Evolutionary conservation across 371 early-diverging fungal genomes (phyloP).

Genomic region (Zopfochytrium polystomum): DNA sequence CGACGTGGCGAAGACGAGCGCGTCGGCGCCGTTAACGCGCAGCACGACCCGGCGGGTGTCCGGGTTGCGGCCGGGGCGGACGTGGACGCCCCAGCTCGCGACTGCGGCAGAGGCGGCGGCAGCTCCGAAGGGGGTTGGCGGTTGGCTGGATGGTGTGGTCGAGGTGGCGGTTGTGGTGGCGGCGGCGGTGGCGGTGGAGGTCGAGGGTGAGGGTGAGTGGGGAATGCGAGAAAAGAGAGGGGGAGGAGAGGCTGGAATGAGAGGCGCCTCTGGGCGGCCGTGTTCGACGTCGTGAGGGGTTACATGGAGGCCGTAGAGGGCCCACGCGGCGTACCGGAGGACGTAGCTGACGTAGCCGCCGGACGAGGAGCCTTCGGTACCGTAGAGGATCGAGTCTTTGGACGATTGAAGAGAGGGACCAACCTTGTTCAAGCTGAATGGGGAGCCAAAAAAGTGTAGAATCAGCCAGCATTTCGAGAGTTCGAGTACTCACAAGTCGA

Average conservation of each 20-base stretch:
- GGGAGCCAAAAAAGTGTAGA: conserved; percentile 22
- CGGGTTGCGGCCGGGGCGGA: conserved; percentile 72
- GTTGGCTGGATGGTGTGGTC: too few relatives aligned
- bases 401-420: too few relatives aligned
- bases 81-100: conserved; percentile 31
- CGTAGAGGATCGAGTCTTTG: conserved; percentile 48
- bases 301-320: conserved; percentile 65
- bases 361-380: conserved; percentile 76
- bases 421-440: conserved; percentile 5
- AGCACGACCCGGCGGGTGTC: conserved; percentile 52
- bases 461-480: conserved; percentile 2
- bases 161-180: conserved; percentile 9
- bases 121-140: too few relatives aligned
- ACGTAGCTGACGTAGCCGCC: conserved; percentile 90
- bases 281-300: conserved; percentile 36
- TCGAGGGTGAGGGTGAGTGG: neutral
- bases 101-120: conserved; percentile 36
- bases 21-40: conserved; percentile 35
- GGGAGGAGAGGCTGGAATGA: too few relatives aligned
- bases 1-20: conserved; percentile 75
- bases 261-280: too few relatives aligned
- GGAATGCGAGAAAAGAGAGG: too few relatives aligned
- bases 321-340: conserved; percentile 73
- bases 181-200: neutral
- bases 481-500: conserved; percentile 50